Evolutionary conservation across 2,329 filamentous ascomycete species (phyloP), one percentile per base, ranked within the genome.

Genomic region (Phaeosphaeriaceae sp.): DNA sequence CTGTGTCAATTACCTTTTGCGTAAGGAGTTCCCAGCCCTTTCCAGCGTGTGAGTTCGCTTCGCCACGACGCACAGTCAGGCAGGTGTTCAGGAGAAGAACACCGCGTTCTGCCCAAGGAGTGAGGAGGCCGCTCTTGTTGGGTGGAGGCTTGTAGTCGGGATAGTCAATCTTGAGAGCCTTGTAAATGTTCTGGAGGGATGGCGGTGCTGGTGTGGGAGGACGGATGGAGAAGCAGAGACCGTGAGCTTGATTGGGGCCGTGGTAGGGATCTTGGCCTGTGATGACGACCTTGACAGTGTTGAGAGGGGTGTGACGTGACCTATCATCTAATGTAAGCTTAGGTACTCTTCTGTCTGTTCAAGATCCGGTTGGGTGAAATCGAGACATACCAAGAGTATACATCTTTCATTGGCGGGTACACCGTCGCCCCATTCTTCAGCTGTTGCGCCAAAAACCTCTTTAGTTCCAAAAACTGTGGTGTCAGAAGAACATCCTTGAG

Each of bases 221-320:
- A 8, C 90, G 89, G 46, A 97, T 92, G 39, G 91, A 96, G 81
- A 99, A 99, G 71, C 90, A 93, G 50, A 99, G 86, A 35, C 94
- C 94, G 74, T 97, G 94, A 42, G 94, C 94, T 80, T 99, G 94
- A 74, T 95, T 95, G 72, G 85, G 74, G 72, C 96, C 96, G 79
- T 99, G 94, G 74, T 99, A 99, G 2, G 94, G 94, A 72, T 99
- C 94, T 77, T 99, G 94, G 58, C 94, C 94, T 46, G 97, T 76
- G 67, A 99, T 92, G 52, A 99, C 92, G 48, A 89, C 89, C 74
- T 96, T 96, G 72, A 97, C 92, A 12, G 82, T 87, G 77, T 87
- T 79, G 63, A 99, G 87, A 6, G 94, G 92, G 0, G 93, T 97
- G 73, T 96, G 89, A 20, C 92, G 89, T 52, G 93, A 97, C 93